Evolutionary conservation across 2,329 filamentous ascomycete species (phyloP).

Genomic region (Beauveria sp.): DNA sequence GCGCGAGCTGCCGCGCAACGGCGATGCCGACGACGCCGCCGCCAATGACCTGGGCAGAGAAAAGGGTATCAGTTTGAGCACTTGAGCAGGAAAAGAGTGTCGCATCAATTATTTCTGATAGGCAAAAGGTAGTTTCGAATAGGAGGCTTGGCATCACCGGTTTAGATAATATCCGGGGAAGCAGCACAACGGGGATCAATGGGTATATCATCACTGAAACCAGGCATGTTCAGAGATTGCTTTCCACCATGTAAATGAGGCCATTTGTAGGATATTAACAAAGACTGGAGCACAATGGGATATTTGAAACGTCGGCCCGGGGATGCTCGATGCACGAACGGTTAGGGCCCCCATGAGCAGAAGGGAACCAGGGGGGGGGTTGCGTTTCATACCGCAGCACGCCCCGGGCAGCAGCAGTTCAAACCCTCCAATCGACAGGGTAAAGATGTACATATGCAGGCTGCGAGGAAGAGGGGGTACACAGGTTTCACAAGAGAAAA

Average conservation of each 20-base stretch:
- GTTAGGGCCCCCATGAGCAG: not conserved
- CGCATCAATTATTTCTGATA: not conserved
- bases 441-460: not conserved
- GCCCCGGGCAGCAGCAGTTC: not conserved
- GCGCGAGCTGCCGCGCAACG: constrained; percentile 65
- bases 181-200: not conserved
- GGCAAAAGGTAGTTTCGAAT: not conserved
- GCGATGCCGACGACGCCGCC: constrained; percentile 70
- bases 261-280: not conserved
- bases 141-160: not conserved
- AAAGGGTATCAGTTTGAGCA: not conserved
- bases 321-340: not conserved
- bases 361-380: not conserved
- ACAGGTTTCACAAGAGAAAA: not conserved
- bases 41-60: constrained; percentile 40
- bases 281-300: not conserved
- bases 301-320: not conserved
- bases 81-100: too few species aligned
- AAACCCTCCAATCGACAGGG: not conserved
- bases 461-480: not conserved
- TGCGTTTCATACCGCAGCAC: not conserved
- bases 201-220: not conserved
- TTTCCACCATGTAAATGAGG: not conserved
- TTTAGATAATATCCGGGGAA: not conserved
- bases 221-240: not conserved